Conservation (phyloP, 371 early-diverging fungal species). For the Pancytospora philotis region DNA sequence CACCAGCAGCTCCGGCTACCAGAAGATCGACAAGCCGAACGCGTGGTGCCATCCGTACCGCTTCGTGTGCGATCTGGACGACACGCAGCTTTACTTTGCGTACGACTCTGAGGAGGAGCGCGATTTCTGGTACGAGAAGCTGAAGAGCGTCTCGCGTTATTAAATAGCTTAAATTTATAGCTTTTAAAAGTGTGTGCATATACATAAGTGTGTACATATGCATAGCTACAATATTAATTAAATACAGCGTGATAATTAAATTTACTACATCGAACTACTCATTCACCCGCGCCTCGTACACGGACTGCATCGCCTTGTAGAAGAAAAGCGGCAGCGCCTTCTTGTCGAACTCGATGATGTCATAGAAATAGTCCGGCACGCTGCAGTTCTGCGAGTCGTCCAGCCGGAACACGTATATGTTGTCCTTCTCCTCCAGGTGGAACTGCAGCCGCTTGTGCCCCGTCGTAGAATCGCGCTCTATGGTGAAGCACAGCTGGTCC, state of each 20-base stretch:
- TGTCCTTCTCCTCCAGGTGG: conserved; percentile 1
- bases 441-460: conserved; percentile 4
- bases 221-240: not conserved
- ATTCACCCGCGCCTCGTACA: conserved; percentile 19
- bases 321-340: conserved; percentile 4
- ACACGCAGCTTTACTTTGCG: conserved; percentile 14
- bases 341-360: conserved; percentile 25
- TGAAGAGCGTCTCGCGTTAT: conserved; percentile 6
- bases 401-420: conserved; percentile 1
- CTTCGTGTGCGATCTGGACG: conserved; percentile 11
- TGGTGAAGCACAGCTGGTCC: conserved; percentile 15
- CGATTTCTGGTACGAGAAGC: conserved; percentile 42
- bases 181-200: too few relatives aligned
- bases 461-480: not conserved
- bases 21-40: conserved; percentile 1
- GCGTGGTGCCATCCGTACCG: conserved; percentile 32
- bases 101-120: conserved; percentile 42
- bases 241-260: not conserved
- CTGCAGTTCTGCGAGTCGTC: conserved; percentile 4
- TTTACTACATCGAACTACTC: not conserved
- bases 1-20: not conserved
- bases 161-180: not conserved
- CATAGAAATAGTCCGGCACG: conserved; percentile 28
- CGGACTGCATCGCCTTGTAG: conserved; percentile 28
- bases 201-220: too few relatives aligned